A percentile compares a stretch with the other conserved stretches of the same genome.
Evolutionary conservation across 306 rosid species (phyloP).

Genomic region (Herpetospermum pedunculosum): DNA sequence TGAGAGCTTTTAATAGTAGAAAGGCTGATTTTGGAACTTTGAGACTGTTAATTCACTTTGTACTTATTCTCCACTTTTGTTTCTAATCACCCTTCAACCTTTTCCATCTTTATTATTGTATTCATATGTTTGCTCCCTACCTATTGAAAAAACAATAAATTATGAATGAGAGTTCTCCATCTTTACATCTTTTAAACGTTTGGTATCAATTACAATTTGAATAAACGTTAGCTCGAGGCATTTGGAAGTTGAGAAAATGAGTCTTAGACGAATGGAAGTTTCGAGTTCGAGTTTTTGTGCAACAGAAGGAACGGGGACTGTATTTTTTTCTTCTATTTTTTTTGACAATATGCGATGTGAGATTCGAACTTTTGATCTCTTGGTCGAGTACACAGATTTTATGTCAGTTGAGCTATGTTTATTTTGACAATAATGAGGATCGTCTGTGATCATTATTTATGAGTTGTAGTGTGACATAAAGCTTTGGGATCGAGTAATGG

Average conservation of each 20-base stretch:
- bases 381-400: no score
- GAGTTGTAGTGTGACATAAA: not conserved
- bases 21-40: slow-evolving; percentile 6
- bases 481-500: not conserved
- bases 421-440: no score
- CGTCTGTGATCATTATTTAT: not conserved
- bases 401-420: no score
- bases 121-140: not conserved
- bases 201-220: not conserved
- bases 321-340: no score
- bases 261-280: not conserved
- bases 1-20: not conserved
- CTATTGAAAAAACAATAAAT: not conserved
- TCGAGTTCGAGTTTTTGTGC: not conserved
- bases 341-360: no score
- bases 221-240: not conserved
- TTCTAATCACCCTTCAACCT: not conserved
- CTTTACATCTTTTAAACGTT: not conserved
- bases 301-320: not conserved
- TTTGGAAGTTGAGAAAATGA: not conserved
- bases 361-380: no score
- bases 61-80: slow-evolving; percentile 8
- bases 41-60: not conserved
- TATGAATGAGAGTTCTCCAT: not conserved
- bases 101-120: not conserved